These are phyloP conservation scores for Talaromyces sp. DNA, from an alignment of 2,329 filamentous ascomycete genomes.

Conservation along the genomic window DNA sequence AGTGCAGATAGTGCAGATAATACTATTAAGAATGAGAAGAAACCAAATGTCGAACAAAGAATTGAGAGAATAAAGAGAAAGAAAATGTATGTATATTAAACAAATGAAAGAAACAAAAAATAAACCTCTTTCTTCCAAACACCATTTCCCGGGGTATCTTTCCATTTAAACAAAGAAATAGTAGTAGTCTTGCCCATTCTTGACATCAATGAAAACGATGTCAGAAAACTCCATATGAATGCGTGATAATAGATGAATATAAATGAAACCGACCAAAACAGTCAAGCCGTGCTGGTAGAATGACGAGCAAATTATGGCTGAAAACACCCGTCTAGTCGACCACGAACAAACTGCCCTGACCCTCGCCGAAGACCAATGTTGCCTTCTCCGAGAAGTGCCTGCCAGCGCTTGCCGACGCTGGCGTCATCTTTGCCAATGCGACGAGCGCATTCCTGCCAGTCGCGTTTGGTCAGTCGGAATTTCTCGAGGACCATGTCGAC, in stretches of 20 bases:
- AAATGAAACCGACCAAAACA: background rate
- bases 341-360: slow-evolving; percentile 25
- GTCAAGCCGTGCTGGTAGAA: slow-evolving; percentile 17
- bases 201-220: background rate
- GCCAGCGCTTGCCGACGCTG: slow-evolving; percentile 43
- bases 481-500: slow-evolving; percentile 45
- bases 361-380: slow-evolving; percentile 40
- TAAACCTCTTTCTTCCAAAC: slow-evolving; percentile 50
- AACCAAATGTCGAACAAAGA: background rate
- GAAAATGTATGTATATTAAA: background rate
- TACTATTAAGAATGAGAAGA: background rate
- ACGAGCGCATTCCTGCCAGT: slow-evolving; percentile 47
- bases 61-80: background rate
- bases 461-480: slow-evolving; percentile 40
- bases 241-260: background rate
- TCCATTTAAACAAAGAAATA: slow-evolving; percentile 55
- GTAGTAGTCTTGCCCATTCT: slow-evolving; percentile 3
- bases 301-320: background rate
- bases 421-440: slow-evolving; percentile 40
- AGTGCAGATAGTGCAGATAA: background rate
- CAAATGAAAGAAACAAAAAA: background rate
- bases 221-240: slow-evolving; percentile 15
- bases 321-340: slow-evolving; percentile 27
- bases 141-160: slow-evolving; percentile 61
- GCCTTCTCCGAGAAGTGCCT: slow-evolving; percentile 41